Evolutionary conservation across 2,329 filamentous ascomycete species (phyloP), one percentile per base, ranked within the genome.

Genomic region (Cytospora leucostoma): DNA sequence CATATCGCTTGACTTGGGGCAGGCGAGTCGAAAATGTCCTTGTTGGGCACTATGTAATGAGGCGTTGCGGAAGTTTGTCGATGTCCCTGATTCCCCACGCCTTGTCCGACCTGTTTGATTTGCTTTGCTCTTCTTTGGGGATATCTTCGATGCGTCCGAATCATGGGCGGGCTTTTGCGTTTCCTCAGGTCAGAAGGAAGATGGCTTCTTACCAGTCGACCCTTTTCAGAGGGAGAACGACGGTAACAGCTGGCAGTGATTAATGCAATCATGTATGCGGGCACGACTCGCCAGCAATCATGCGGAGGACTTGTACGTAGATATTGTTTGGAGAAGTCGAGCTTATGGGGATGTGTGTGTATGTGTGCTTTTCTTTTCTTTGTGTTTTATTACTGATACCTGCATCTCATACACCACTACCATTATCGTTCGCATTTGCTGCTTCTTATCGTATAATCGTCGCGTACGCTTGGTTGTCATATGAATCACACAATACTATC

Each of bases 61-160:
- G 63, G 63, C 63, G 63, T 65, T 65, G 56, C 56, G 63, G 63
- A 65, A 60, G 19, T 55, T 53, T 52, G 13, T 59, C 44, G 54
- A 53, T 56, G 50, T 56, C 56, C 53, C 56, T 50, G 52, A 63
- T 63, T 55, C 40, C 50, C 56, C 56, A 53, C 49, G 17, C 27
- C 35, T 32, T 27, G 32, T 21, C 47, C n/a, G 32, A 38, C 44
- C 49, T 37, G 33, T 21, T 54, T 17, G 52, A 33, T 37, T 54
- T n/a, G 21, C n/a, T 47, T 54, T 32, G n/a, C 35, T 37, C 21
- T 37, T 47, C 37, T n/a, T 61, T 54, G 34, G n/a, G n/a, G 10
- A 50, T 58, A 11, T 35, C 27, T 33, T 21, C 17, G 44, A 40
- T n/a, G n/a, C 44, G n/a, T 47, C 21, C 15, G 21, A 54, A 15